Conservation (phyloP, 1,284 basidiomycete species). For the Malassezia dermatis region DNA sequence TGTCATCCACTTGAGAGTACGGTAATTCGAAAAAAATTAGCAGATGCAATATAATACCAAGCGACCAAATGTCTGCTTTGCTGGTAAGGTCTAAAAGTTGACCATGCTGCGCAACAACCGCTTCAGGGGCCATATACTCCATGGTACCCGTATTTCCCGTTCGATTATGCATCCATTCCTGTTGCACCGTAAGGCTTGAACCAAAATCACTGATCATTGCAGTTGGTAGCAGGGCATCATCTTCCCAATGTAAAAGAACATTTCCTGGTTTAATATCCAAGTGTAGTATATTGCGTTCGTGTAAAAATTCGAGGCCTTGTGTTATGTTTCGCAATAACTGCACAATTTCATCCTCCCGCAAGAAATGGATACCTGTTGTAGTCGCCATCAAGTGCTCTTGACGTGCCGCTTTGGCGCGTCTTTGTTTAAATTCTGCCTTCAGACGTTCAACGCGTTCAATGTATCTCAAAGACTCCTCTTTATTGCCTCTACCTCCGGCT, state of each 20-base stretch:
- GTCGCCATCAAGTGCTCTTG: not conserved
- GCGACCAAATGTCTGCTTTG: slow-evolving; percentile 57
- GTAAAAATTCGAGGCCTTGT: slow-evolving; percentile 37
- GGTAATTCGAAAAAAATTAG: slow-evolving; percentile 68
- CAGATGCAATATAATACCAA: slow-evolving; percentile 73
- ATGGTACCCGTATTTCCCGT: slow-evolving; percentile 87
- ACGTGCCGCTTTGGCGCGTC: slow-evolving; percentile 10
- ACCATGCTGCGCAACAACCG: slow-evolving; percentile 55
- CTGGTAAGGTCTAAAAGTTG: slow-evolving; percentile 64
- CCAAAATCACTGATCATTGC: slow-evolving; percentile 91
- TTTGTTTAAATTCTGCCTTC: slow-evolving; percentile 25
- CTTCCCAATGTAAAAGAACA: slow-evolving; percentile 81
- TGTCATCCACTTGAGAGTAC: slow-evolving; percentile 51
- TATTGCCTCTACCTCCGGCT: slow-evolving; percentile 13
- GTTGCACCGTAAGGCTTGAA: slow-evolving; percentile 55
- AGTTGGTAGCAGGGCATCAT: slow-evolving; percentile 62
- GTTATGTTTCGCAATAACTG: slow-evolving; percentile 33
- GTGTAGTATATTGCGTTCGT: slow-evolving; percentile 57
- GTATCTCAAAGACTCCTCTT: not conserved
- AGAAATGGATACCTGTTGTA: slow-evolving; percentile 28
- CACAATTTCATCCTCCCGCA: slow-evolving; percentile 38
- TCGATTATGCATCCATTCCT: slow-evolving; percentile 27
- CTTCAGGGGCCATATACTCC: slow-evolving; percentile 66
- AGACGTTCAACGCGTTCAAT: slow-evolving; percentile 17
- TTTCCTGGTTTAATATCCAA: slow-evolving; percentile 88